Evolutionary conservation across 768 basidiomycete genomes (phyloP).

Genomic region (Punctularia strigosozonata): DNA sequence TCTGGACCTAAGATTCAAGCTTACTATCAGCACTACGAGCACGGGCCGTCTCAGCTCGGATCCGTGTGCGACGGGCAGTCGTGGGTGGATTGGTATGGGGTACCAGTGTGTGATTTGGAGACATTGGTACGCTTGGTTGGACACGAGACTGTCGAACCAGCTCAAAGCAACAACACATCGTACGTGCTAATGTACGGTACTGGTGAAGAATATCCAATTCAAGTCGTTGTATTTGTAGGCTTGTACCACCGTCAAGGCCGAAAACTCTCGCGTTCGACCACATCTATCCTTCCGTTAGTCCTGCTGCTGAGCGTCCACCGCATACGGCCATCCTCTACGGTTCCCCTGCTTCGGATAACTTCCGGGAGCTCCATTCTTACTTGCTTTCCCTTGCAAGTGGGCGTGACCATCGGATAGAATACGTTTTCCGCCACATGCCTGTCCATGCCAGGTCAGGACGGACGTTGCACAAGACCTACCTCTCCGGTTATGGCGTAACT

Average conservation of each 20-base stretch:
- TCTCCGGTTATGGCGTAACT: conserved; percentile 87
- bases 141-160: conserved; percentile 34
- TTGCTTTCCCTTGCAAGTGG: conserved; percentile 39
- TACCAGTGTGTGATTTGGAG: conserved; percentile 56
- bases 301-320: conserved; percentile 32
- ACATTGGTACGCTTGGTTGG: conserved; percentile 41
- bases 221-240: conserved; percentile 3
- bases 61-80: conserved; percentile 46
- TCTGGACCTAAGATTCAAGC: conserved; percentile 77
- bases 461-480: conserved; percentile 24
- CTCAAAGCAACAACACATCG: conserved; percentile 12
- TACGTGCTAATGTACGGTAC: conserved; percentile 15
- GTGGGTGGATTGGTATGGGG: conserved; percentile 82
- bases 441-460: conserved; percentile 13
- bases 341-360: conserved; percentile 49
- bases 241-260: conserved; percentile 20
- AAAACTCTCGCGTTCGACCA: conserved; percentile 71
- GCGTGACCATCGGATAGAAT: conserved; percentile 43
- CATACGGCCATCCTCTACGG: conserved; percentile 75
- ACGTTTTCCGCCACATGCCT: conserved; percentile 64
- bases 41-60: conserved; percentile 15
- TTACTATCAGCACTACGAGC: conserved; percentile 62
- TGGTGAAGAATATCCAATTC: neutral
- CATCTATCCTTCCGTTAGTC: conserved; percentile 39
- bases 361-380: conserved; percentile 57